Conservation (phyloP, 1,139 yeast species). For the Taiozyma sp. region DNA sequence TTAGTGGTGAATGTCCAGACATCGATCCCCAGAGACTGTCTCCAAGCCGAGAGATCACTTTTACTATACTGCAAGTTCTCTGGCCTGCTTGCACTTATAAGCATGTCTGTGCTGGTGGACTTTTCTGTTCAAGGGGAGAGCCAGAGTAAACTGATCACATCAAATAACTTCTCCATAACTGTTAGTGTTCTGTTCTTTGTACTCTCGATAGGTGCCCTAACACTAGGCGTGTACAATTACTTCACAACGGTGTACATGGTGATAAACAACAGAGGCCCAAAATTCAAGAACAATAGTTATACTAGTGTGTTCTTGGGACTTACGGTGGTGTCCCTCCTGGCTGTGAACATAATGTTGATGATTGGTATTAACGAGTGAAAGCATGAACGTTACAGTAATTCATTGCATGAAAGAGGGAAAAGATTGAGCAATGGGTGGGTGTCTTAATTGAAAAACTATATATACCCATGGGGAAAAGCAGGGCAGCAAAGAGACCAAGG, state of each 20-base stretch:
- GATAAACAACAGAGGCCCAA: slow-evolving; percentile 7
- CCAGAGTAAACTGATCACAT: neutral
- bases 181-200: slow-evolving; percentile 36
- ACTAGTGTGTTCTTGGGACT: neutral
- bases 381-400: no score
- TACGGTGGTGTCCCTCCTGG: slow-evolving; percentile 25
- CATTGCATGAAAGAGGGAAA: no score
- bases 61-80: slow-evolving; percentile 49
- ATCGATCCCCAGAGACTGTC: slow-evolving; percentile 56
- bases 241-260: slow-evolving; percentile 25
- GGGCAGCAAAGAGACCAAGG: neutral
- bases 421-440: no score
- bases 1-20: neutral
- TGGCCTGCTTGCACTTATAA: slow-evolving; percentile 42
- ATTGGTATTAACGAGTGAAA: neutral
- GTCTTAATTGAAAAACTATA: no score
- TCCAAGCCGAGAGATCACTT: slow-evolving; percentile 56
- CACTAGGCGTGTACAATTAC: slow-evolving; percentile 41
- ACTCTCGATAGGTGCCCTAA: slow-evolving; percentile 36
- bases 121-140: slow-evolving; percentile 30
- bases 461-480: no score
- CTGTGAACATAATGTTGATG: slow-evolving; percentile 34
- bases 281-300: slow-evolving; percentile 3
- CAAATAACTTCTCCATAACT: slow-evolving; percentile 26
- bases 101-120: slow-evolving; percentile 47